Evolutionary conservation across 2,329 filamentous ascomycete genomes (phyloP), one percentile per base, ranked within the genome.

Genomic region (Aspergillus versicolor): DNA sequence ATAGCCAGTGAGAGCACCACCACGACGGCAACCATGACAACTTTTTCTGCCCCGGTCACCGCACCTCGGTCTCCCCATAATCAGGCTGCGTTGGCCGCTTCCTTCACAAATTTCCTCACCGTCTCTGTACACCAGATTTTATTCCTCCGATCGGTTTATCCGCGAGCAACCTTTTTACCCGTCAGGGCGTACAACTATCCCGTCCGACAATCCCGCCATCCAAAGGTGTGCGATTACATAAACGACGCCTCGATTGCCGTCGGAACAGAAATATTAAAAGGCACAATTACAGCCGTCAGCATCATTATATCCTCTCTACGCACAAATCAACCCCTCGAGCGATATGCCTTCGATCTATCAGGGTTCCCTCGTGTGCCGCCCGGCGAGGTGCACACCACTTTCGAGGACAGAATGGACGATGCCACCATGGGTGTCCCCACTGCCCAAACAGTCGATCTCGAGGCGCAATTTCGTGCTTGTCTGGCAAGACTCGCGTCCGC

Each of bases 41-140:
- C 73, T 52, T 73, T 71, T 55, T 69, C 75, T 56, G 70, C 74
- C 48, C 69, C 76, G 50, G 67, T 77, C 55, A 74, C 70, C 59
- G 71, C 72, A 58, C 74, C 76, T 57, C 68, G 68, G 62, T 66
- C 78, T 47, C 74, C 81, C 53, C 78, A 79, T 58, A 81, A 77
- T 45, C 77, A 85, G 77, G 68, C 81, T 71, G 72, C 78, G 52
- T 84, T 92, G 63, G 82, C 92, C 62, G 76, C 80, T 56, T 84
- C 87, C 51, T 92, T 96, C 75, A 84, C 84, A 60, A 84, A 87
- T 68, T 96, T 96, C 77, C 84, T 96, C 55, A 90, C 87, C 59
- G 86, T 93, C 61, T 84, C 89, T 66, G 85, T 93, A 62, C 92
- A 97, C 80, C 90, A 91, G 58, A 87, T 97, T 66, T 85, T 96